Evolutionary conservation across 306 rosid genomes (phyloP).

Genomic region (Malus sylvestris): DNA sequence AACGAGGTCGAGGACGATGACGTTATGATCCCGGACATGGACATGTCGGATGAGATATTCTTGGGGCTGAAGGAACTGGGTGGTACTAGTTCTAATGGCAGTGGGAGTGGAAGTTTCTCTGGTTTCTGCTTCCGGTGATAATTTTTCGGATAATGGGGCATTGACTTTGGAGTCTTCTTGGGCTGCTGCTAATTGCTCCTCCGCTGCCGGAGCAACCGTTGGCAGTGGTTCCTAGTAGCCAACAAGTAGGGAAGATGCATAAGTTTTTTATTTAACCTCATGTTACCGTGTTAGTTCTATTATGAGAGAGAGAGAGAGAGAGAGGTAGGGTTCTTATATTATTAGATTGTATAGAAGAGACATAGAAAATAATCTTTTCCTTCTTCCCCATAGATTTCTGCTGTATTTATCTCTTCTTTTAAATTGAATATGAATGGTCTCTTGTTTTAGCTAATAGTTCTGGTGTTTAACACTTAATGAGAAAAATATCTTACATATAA

Average conservation of each 20-base stretch:
- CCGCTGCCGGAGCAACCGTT: constrained; percentile 11
- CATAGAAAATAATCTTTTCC: constrained; percentile 7
- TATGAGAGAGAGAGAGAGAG: background rate
- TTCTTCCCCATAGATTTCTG: background rate
- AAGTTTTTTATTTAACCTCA: background rate
- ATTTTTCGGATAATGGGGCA: background rate
- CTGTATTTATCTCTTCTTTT: background rate
- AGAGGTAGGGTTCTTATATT: background rate
- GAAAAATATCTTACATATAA: background rate
- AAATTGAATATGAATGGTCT: background rate
- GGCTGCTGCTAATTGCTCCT: constrained; percentile 2
- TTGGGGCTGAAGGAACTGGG: constrained; percentile 18
- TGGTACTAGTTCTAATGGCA: background rate
- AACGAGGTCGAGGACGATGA: constrained; percentile 16
- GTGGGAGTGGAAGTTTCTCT: background rate
- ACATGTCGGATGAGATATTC: constrained; percentile 32
- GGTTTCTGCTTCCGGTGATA: constrained; percentile 2
- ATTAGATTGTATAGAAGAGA: constrained; percentile 12
- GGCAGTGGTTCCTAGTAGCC: background rate
- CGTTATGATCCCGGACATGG: constrained; percentile 37
- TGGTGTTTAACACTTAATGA: background rate
- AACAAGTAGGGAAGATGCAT: background rate
- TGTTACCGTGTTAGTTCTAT: background rate
- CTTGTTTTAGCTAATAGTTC: background rate
- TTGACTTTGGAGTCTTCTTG: constrained; percentile 9